Conservation (phyloP, 176 grass and related monocot species). For the Phragmites australis region DNA sequence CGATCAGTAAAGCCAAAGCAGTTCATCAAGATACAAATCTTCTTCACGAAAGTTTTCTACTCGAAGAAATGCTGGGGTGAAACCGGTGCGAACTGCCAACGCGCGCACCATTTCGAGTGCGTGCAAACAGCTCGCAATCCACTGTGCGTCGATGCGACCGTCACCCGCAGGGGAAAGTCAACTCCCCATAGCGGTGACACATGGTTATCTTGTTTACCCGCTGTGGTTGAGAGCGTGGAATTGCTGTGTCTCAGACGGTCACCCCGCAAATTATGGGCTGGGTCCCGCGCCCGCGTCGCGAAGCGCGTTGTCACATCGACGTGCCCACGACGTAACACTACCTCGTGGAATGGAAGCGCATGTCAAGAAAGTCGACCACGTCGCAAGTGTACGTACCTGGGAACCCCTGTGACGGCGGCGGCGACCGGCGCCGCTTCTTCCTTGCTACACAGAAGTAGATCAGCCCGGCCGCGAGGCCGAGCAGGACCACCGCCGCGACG, state of each 20-base stretch:
- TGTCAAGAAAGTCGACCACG: background rate
- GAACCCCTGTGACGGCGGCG: background rate
- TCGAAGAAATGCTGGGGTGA: background rate
- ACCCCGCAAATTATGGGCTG: background rate
- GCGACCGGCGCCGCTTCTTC: conserved; percentile 20
- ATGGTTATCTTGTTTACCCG: too few relatives aligned
- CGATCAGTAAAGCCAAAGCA: background rate
- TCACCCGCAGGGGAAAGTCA: background rate
- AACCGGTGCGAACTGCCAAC: background rate
- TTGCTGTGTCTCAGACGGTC: background rate
- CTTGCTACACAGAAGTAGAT: conserved; percentile 36
- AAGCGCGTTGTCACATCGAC: background rate
- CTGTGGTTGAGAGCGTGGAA: conserved; percentile 3
- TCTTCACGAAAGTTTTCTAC: background rate
- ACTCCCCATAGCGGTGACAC: too few relatives aligned
- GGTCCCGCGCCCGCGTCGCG: background rate
- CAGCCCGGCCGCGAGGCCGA: conserved; percentile 40
- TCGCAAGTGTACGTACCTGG: conserved; percentile 26
- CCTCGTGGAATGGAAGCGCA: background rate
- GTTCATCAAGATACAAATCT: background rate
- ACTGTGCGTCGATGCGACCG: conserved; percentile 3
- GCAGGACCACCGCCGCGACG: conserved; percentile 33
- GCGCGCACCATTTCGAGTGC: background rate
- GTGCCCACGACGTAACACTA: conserved; percentile 6
- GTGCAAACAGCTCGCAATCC: background rate